phyloP scores from a whole-genome alignment of 2,329 filamentous ascomycete genomes.

The Phialophora chinensis region DNA sequence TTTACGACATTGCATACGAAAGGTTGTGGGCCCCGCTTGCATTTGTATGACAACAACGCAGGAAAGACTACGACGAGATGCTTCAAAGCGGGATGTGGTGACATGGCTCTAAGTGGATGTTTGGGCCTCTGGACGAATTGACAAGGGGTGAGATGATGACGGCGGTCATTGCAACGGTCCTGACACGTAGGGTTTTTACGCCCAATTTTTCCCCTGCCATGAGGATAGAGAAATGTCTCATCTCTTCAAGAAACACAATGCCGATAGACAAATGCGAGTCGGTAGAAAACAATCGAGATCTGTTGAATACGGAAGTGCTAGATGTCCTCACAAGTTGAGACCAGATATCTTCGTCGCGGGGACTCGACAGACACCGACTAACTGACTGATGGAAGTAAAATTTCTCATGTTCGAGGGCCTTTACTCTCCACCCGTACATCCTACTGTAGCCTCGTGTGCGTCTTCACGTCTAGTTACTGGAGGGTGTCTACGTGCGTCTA shows the following conservation, averaged over 20 bases:
- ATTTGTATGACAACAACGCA: slow-evolving; percentile 24
- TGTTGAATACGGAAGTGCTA: neutral
- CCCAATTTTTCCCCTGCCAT: slow-evolving; percentile 18
- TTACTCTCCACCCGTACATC: no score
- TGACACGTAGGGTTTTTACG: slow-evolving; percentile 5
- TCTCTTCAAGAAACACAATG: slow-evolving; percentile 2
- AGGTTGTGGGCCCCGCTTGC: slow-evolving; percentile 29
- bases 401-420: no score
- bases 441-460: no score
- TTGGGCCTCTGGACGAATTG: slow-evolving; percentile 14
- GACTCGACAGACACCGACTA: no score
- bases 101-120: slow-evolving; percentile 19
- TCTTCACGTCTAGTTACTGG: no score
- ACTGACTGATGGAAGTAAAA: no score
- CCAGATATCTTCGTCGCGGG: no score
- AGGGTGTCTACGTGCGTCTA: no score
- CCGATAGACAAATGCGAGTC: slow-evolving; percentile 14
- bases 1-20: slow-evolving; percentile 34
- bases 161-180: slow-evolving; percentile 4
- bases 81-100: slow-evolving; percentile 3
- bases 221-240: slow-evolving; percentile 17
- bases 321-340: no score
- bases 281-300: neutral
- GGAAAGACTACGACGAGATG: slow-evolving; percentile 21
- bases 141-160: slow-evolving; percentile 10